phyloP scores from a whole-genome alignment of 2,329 filamentous ascomycete species.

The Xylariales sp. region DNA sequence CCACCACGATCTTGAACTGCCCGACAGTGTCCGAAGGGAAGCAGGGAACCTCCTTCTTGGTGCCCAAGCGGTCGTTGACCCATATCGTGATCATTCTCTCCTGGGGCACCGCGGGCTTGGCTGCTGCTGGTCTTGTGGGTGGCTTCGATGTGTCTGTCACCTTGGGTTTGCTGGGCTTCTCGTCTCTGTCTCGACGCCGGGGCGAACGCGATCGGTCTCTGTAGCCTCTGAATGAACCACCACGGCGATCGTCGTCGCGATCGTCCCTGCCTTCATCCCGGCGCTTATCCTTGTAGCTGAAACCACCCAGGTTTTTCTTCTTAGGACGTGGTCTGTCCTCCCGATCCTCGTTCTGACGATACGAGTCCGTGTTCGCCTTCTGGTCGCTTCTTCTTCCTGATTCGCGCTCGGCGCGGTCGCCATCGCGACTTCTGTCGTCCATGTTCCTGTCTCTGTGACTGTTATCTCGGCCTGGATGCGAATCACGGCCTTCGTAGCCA shows the following conservation, averaged over 20 bases:
- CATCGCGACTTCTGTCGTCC: background rate
- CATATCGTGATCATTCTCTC: slow-evolving; percentile 92
- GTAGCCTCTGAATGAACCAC: slow-evolving; percentile 48
- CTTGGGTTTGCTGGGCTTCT: slow-evolving; percentile 24
- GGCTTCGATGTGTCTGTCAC: slow-evolving; percentile 27
- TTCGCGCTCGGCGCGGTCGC: background rate
- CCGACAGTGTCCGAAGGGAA: slow-evolving; percentile 78
- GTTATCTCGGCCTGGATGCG: background rate
- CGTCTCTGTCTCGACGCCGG: slow-evolving; percentile 31
- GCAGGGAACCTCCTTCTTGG: slow-evolving; percentile 91
- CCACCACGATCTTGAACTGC: slow-evolving; percentile 87
- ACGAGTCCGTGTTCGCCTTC: background rate
- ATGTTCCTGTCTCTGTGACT: slow-evolving; percentile 11
- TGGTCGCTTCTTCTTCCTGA: background rate
- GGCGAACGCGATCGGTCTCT: slow-evolving; percentile 35
- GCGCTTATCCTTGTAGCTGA: slow-evolving; percentile 56
- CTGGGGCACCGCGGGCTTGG: slow-evolving; percentile 29
- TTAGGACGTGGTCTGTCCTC: slow-evolving; percentile 19
- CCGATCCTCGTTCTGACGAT: slow-evolving; percentile 6
- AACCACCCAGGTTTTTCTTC: slow-evolving; percentile 40
- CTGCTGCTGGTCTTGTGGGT: slow-evolving; percentile 18
- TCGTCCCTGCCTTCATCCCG: slow-evolving; percentile 41
- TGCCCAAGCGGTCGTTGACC: slow-evolving; percentile 91
- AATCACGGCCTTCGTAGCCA: background rate
- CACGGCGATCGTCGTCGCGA: slow-evolving; percentile 33